Evolutionary conservation across 73 alveolate species (phyloP), one percentile per base, ranked within the genome.

Genomic region (Effrenium voratum): DNA sequence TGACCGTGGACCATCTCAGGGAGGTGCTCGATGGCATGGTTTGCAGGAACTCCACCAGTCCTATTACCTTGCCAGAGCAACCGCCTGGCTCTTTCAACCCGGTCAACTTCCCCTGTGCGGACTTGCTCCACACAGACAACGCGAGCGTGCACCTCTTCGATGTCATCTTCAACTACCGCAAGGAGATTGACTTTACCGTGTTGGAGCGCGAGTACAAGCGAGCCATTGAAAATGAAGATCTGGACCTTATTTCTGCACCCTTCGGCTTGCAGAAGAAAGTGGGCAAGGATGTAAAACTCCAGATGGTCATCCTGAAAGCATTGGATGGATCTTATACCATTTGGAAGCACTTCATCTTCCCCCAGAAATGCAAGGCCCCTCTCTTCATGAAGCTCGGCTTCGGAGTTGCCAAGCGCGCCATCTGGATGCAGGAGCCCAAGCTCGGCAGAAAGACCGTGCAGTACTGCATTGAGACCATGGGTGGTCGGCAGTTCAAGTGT

Each of bases 221-320:
- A n/a, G n/a, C n/a, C n/a, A n/a, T n/a, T 3, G 47, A 43, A 36
- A 44, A 46, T 43, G 6, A 3, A 30, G 91, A 63, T n/a, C 49
- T 87, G 24, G 36, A 87, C n/a, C 40, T 63, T 12, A 47, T 87
- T 47, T 84, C 95, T 19, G 52, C 49, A 6, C 93, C 80, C 5
- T 60, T 87, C 30, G 57, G 83, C 19, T 26, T 30, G 40, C 6
- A 66, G 32, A 72, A 19, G 2, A 2, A 19, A 36, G 41, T 73
- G 34, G 85, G 85, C n/a, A 87, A 63, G 72, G 95, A 87, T 5
- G 41, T 83, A 12, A 86, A 49, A 24, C 5, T 86, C 72, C 72
- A 87, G 50, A 87, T 60, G 10, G 59, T 60, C 50, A 60, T 41
- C 30, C 41, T 30, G 28, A 47, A 46, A 15, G 15, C 19, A 32